Conservation (phyloP, 495 filamentous ascomycete species). For the Bombardia bombarda region DNA sequence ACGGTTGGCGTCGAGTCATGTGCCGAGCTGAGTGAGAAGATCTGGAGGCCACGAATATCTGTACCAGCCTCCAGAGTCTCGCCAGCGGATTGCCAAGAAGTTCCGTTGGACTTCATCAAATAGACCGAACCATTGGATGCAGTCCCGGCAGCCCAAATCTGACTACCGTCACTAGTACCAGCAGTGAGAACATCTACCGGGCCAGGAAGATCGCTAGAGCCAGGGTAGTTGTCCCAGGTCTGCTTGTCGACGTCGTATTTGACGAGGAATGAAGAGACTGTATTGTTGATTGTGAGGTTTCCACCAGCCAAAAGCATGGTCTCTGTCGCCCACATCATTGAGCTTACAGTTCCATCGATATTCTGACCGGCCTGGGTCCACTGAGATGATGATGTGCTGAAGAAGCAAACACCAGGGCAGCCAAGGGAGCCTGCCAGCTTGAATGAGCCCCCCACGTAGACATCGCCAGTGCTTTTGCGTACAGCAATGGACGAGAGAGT, state of each 20-base stretch:
- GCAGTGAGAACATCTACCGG: conserved; percentile 67
- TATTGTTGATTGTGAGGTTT: conserved; percentile 59
- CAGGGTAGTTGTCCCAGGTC: conserved; percentile 58
- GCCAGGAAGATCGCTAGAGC: conserved; percentile 62
- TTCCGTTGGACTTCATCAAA: conserved; percentile 66
- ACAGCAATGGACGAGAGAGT: conserved; percentile 66
- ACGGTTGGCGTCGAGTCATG: conserved; percentile 57
- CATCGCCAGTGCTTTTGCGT: conserved; percentile 55
- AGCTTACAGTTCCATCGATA: conserved; percentile 57
- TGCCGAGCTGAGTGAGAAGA: conserved; percentile 58
- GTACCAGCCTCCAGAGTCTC: conserved; percentile 55
- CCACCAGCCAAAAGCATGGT: conserved; percentile 69
- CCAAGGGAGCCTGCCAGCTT: conserved; percentile 69
- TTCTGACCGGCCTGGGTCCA: conserved; percentile 72
- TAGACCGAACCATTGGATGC: conserved; percentile 60
- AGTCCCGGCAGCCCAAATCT: conserved; percentile 74
- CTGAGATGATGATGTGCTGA: conserved; percentile 54
- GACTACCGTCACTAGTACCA: conserved; percentile 55
- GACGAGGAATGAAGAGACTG: conserved; percentile 54
- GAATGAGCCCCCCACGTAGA: conserved; percentile 86
- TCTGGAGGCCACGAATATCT: conserved; percentile 67
- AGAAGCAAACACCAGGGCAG: conserved; percentile 76
- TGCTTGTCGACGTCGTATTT: conserved; percentile 60
- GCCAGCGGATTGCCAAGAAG: conserved; percentile 43
- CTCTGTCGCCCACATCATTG: conserved; percentile 66